Evolutionary conservation across 352 stramenopile genomes (phyloP), one percentile per base, ranked within the genome.

Genomic region (Pythium brassicae): DNA sequence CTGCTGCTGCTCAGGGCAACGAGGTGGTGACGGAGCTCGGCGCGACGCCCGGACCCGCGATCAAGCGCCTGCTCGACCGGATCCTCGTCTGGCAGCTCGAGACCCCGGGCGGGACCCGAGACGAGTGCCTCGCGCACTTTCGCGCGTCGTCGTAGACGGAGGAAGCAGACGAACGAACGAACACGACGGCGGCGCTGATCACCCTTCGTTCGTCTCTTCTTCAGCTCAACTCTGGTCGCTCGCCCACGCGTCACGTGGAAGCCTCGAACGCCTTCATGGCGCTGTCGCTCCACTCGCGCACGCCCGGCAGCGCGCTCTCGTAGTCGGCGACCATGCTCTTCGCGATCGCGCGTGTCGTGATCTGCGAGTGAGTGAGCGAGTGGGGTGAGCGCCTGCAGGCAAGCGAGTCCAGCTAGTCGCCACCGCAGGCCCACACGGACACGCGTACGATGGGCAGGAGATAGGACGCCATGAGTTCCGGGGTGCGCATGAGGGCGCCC

Each of bases 301-400:
- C 5, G 26, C 68, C 69, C n/a, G 37, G 69, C 55, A 2, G 40
- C 26, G 23, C 60, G 22, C 59, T 78, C 57, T 93, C 83, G 50
- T 84, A 93, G 62, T 90, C 77, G 3, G 62, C 56, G 20, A 89
- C 48, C 76, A 93, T 93, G 35, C 67, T 69, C 53, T 84, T 87
- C 14, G 79, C 83, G 12, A 90, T 67, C 2, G 78, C 67, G 1
- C 43, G 37, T 1, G 73, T 72, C 37, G 71, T 68, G 56, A 90
- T 72, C 66, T 88, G 57, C 35, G n/a, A n/a, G 32, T 37, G 8
- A 37, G 2, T 37, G 9, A 37, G 32, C 32, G 14, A 37, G 8
- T 37, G 2, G 9, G 14, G 32, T 57, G n/a, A n/a, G n/a, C n/a
- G n/a, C n/a, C n/a, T n/a, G n/a, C n/a, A n/a, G n/a, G n/a, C n/a